Conservation (phyloP, 2,329 filamentous ascomycete genomes). For the Pyrenophora tritici-repentis region DNA sequence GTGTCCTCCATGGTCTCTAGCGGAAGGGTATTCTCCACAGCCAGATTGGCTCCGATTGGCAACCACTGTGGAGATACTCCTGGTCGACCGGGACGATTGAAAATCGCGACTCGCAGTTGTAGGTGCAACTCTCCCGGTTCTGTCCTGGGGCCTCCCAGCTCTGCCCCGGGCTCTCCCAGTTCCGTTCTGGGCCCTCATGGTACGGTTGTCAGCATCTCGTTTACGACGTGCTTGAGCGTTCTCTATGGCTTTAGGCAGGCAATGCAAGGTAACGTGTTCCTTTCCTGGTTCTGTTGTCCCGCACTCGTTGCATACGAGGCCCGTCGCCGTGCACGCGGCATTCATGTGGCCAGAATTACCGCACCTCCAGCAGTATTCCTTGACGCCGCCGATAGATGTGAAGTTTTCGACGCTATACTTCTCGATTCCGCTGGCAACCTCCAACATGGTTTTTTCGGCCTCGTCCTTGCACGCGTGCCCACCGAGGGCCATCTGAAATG, state of each 20-base stretch:
- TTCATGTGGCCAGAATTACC: conserved; percentile 10
- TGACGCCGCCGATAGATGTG: conserved; percentile 8
- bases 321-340: conserved; percentile 1
- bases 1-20: too few species aligned
- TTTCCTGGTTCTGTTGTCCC: neutral
- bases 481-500: conserved; percentile 21
- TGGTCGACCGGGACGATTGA: too few species aligned
- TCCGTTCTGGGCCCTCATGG: neutral
- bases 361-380: conserved; percentile 19
- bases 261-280: conserved; percentile 14
- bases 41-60: too few species aligned
- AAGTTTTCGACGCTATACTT: conserved; percentile 10
- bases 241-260: conserved; percentile 2
- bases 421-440: conserved; percentile 14
- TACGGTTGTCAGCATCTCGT: neutral
- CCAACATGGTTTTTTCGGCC: neutral
- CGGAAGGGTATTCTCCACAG: too few species aligned
- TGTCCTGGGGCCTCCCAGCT: neutral
- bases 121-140: neutral
- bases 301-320: conserved; percentile 14
- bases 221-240: neutral
- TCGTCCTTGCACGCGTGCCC: neutral
- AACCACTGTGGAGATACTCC: too few species aligned
- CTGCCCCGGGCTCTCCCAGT: too few species aligned
- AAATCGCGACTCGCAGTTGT: too few species aligned